phyloP scores from a whole-genome alignment of 805 yeast species.

The Spathaspora gorwiae region DNA sequence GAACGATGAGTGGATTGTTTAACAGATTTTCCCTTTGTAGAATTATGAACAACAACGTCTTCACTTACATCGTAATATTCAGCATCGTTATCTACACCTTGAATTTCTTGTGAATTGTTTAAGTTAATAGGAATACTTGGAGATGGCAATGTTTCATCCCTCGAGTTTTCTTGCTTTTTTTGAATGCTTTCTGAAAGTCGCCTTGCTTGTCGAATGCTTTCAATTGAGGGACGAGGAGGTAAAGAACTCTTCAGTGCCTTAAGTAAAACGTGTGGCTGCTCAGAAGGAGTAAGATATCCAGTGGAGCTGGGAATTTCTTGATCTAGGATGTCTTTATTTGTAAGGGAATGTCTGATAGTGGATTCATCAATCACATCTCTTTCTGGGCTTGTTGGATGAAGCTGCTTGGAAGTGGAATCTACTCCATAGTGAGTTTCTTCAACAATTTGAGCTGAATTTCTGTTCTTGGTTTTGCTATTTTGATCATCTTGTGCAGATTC shows the following conservation, averaged over 20 bases:
- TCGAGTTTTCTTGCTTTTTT: conserved; percentile 1
- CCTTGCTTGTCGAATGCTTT: conserved; percentile 5
- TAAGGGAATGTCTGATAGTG: neutral
- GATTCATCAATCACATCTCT: neutral
- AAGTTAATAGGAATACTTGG: neutral
- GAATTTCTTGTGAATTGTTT: neutral
- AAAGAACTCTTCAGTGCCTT: neutral
- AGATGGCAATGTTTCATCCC: neutral
- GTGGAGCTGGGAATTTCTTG: neutral
- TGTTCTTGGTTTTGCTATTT: neutral
- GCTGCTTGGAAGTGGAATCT: too few species aligned
- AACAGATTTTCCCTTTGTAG: conserved; percentile 31
- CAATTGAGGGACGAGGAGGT: conserved; percentile 8
- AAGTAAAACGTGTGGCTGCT: too few species aligned
- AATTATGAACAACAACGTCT: conserved; percentile 27
- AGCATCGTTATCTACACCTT: conserved; percentile 11
- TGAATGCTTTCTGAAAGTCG: conserved; percentile 3
- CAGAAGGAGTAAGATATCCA: too few species aligned
- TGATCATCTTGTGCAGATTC: neutral
- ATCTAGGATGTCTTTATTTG: too few species aligned
- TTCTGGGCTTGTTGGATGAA: neutral
- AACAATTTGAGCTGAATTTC: neutral
- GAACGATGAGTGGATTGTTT: conserved; percentile 19
- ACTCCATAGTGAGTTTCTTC: too few species aligned
- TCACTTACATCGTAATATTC: conserved; percentile 37